phyloP scores from a whole-genome alignment of 106 monocot species.

The Triglochin maritima region DNA sequence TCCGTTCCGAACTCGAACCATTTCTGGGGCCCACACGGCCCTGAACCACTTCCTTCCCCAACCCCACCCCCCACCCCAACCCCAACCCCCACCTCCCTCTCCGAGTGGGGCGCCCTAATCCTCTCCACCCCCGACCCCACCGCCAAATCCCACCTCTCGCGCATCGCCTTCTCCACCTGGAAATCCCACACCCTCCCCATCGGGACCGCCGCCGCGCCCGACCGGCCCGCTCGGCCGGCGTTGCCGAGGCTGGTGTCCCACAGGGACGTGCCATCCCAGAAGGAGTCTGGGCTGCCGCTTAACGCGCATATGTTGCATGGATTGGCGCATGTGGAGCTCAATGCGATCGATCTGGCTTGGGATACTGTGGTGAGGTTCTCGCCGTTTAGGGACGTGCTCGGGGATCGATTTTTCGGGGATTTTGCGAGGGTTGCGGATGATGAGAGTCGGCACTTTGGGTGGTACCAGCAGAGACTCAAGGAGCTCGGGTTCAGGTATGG shows the following conservation, averaged over 20 bases:
- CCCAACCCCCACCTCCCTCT: constrained; percentile 36
- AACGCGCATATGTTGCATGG: constrained; percentile 88
- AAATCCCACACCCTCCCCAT: constrained; percentile 29
- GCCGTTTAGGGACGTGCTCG: constrained; percentile 29
- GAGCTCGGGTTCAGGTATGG: constrained; percentile 86
- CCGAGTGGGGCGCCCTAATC: constrained; percentile 53
- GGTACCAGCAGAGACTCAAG: constrained; percentile 73
- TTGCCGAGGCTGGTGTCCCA: constrained; percentile 43
- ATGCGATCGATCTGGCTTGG: constrained; percentile 92
- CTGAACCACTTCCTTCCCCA: constrained; percentile 3
- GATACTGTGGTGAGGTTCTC: constrained; percentile 87
- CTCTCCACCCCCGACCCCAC: constrained; percentile 73
- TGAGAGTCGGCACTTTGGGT: constrained; percentile 80
- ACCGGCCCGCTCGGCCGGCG: constrained; percentile 51
- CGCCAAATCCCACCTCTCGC: constrained; percentile 50
- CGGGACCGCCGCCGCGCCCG: constrained; percentile 30
- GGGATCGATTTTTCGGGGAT: constrained; percentile 69
- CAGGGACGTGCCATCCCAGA: constrained; percentile 65
- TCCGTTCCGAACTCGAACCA: constrained; percentile 37
- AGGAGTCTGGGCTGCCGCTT: constrained; percentile 64
- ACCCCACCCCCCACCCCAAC: not conserved
- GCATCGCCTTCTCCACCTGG: constrained; percentile 58
- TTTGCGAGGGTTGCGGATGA: constrained; percentile 95
- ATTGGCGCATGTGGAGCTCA: constrained; percentile 90
- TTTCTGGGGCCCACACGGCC: constrained; percentile 49